Evolutionary conservation across 225 moss, liverwort and hornwort species (phyloP), one percentile per base, ranked within the genome.

Genomic region (Polytrichum commune): DNA sequence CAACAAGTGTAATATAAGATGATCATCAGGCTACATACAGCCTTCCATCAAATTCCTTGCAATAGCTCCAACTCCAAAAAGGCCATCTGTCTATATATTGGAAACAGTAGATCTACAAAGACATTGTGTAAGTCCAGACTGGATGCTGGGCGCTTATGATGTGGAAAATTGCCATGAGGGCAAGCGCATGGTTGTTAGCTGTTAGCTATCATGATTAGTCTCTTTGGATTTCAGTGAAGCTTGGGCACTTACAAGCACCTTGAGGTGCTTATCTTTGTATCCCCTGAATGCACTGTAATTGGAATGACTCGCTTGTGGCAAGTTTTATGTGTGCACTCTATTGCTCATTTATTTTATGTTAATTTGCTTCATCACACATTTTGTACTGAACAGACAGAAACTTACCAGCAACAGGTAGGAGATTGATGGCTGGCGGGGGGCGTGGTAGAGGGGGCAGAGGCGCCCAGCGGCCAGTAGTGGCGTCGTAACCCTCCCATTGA

Each of bases 401-500:
- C 46, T 16, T 72, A 63, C 72, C 86, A 2, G 77, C 64, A 16
- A 83, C 75, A 0, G 86, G 83, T 4, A 74, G 73, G 5, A 83
- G 77, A 8, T 70, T 26, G 62, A 86, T 71, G 5, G n/a, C 61
- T 1, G 73, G 75, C 29, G 86, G 83, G 20, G 76, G 77, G 1
- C 68, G 70, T 1, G 80, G 71, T 8, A 86, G 78, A 18, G 80
- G 55, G 18, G 83, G 80, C 9, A 86, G 86, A 2, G 70, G 2
- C 68, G 63, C 75, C 86, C 83, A 86, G 5, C 69, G 65, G 55
- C 71, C 64, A 5, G 75, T 75, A 18, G 53, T 73, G 30, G 67
- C 54, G 28, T 80, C 62, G 69, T 83, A 86, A 5, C 86, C 86
- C 61, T 32, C 73, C 69, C 78, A 86, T 1, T 78, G 70, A 53